Base-by-base conservation (phyloP, 768 basidiomycete genomes). In the Galerina sulciceps region DNA sequence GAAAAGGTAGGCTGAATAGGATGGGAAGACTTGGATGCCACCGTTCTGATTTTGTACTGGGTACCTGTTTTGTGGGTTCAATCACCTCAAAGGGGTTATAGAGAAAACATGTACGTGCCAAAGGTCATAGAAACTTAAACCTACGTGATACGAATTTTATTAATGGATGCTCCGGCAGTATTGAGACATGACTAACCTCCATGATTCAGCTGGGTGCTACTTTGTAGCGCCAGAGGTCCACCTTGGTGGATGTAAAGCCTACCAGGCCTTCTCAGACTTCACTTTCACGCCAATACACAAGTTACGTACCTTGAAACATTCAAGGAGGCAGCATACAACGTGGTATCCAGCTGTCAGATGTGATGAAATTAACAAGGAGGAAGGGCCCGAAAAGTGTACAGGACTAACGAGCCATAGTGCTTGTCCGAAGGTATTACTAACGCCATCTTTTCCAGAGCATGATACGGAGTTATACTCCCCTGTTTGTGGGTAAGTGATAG, bases 381-480 rank as follows among this genome's bases (percentile, higher is more conserved):
- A 14, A 34, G 36, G 14, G 38, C 13, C 2, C 9, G 42, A 41
- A 22, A 20, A 43, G 13, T 8, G 11, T 36, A 17, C 23, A 55
- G 1, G 15, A 59, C 65, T 54, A 44, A 77, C 78, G 48, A 84
- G 70, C 83, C 82, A 84, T 34, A 85, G 70, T 13, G 82, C 79
- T 58, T 84, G 83, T 22, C 83, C 82, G 54, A 84, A 83, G 2
- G 83, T 83, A 59, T 84, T 81, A 65, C 78, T 81, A 37, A 84
- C 79, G 43, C 75, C 76, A 55, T 78, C 74, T 51, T 72, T 77
- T 4, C 83, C 83, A 11, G 79, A 78, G 53, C 83, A 84, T 5
- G 81, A 83, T 10, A 84, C 81, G 0, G 83, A 84, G 57, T 83
- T 85, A 60, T 81, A 84, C 67, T 84, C 82, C 8, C 83, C 82